Evolutionary conservation across 768 basidiomycete species (phyloP).

Genomic region (Leccinum uliginosum): DNA sequence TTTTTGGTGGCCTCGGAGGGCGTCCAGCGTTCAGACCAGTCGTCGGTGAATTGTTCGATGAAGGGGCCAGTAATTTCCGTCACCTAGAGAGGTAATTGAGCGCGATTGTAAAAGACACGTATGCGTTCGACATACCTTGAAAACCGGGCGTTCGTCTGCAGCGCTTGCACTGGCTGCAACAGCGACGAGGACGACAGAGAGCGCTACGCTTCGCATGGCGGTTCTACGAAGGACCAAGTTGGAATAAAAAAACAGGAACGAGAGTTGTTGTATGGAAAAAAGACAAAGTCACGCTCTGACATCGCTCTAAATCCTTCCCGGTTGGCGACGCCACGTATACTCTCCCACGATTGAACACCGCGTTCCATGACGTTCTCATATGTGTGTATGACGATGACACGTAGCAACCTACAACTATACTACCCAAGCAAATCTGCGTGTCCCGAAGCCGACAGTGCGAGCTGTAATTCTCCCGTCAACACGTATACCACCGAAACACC

Average conservation of each 20-base stretch:
- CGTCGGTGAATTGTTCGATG: slow-evolving; percentile 92
- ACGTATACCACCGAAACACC: background rate
- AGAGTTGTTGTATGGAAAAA: slow-evolving; percentile 25
- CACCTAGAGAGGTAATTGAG: slow-evolving; percentile 41
- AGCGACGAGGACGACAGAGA: slow-evolving; percentile 66
- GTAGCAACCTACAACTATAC: slow-evolving; percentile 19
- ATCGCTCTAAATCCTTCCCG: slow-evolving; percentile 34
- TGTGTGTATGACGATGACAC: background rate
- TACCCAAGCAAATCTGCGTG: slow-evolving; percentile 87
- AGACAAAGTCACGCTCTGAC: slow-evolving; percentile 10
- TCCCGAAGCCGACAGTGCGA: slow-evolving; percentile 93
- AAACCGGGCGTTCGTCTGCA: slow-evolving; percentile 57
- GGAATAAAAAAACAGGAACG: slow-evolving; percentile 31
- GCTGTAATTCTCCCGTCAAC: slow-evolving; percentile 39
- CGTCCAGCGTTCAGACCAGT: slow-evolving; percentile 91
- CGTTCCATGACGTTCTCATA: slow-evolving; percentile 3
- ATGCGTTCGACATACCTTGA: slow-evolving; percentile 48
- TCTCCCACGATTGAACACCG: slow-evolving; percentile 34
- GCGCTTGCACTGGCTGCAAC: slow-evolving; percentile 63
- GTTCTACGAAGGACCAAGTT: slow-evolving; percentile 65
- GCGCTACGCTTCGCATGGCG: slow-evolving; percentile 81
- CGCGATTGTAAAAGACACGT: background rate
- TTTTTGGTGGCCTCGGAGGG: slow-evolving; percentile 98
- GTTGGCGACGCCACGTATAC: slow-evolving; percentile 42
- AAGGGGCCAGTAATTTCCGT: slow-evolving; percentile 83